Evolutionary conservation across 495 filamentous ascomycete genomes (phyloP).

Genomic region (Podospora comata): DNA sequence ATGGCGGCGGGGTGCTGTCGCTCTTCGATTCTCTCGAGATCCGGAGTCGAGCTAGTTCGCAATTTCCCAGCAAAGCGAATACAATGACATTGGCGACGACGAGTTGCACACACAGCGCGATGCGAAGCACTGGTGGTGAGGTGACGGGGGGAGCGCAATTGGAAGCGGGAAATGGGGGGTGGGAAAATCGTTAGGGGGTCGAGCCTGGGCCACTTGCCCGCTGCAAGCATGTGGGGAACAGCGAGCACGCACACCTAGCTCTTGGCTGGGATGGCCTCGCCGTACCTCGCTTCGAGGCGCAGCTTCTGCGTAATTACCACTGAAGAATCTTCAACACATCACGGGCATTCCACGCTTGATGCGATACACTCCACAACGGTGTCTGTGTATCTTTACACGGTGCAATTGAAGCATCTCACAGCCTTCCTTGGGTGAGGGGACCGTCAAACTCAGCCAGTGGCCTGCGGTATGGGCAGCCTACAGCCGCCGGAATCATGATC

Average conservation of each 20-base stretch:
- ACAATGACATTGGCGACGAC: not conserved
- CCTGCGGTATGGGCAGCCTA: not conserved
- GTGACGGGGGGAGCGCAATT: slow-evolving; percentile 10
- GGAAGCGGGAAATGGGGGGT: slow-evolving; percentile 10
- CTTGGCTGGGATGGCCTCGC: not conserved
- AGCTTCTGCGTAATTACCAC: not conserved
- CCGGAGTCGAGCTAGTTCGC: not conserved
- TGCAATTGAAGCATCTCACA: not conserved
- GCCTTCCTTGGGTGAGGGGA: not conserved
- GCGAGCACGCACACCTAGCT: not conserved
- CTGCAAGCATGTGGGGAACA: slow-evolving; percentile 3
- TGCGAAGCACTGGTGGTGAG: slow-evolving; percentile 22
- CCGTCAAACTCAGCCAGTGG: not conserved
- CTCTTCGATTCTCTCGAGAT: not conserved
- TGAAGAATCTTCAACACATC: not conserved
- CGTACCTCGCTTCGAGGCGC: not conserved
- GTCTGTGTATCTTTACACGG: not conserved
- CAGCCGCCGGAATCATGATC: slow-evolving; percentile 8
- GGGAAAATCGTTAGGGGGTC: slow-evolving; percentile 6
- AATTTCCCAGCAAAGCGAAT: slow-evolving; percentile 14
- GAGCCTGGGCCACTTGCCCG: not conserved
- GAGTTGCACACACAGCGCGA: slow-evolving; percentile 19
- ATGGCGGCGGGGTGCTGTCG: not conserved
- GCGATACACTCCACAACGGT: not conserved
- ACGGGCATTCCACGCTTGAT: not conserved